Conservation (phyloP, 2,329 filamentous ascomycete genomes). For the Trichoderma gracile region DNA sequence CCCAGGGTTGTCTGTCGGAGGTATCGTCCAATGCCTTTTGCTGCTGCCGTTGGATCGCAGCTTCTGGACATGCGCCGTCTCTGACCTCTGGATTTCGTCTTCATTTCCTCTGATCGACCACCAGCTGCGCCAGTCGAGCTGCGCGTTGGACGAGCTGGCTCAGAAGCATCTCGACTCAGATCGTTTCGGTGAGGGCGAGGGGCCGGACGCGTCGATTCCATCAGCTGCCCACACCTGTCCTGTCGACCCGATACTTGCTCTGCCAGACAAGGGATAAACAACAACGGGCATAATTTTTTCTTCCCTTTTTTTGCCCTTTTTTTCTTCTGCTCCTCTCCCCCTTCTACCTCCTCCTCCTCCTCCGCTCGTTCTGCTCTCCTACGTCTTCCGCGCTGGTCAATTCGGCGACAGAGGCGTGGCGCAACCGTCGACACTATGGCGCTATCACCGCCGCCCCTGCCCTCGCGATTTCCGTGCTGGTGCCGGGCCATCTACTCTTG, state of each 20-base stretch:
- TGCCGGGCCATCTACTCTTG: slow-evolving; percentile 89
- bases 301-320: neutral
- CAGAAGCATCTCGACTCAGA: neutral
- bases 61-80: slow-evolving; percentile 22
- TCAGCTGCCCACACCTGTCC: slow-evolving; percentile 22
- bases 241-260: slow-evolving; percentile 7
- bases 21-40: slow-evolving; percentile 12
- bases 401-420: slow-evolving; percentile 12
- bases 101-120: neutral
- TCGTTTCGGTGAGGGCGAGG: slow-evolving; percentile 11
- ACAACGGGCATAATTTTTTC: slow-evolving; percentile 15
- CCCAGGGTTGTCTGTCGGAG: slow-evolving; percentile 22
- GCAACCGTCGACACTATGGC: slow-evolving; percentile 46
- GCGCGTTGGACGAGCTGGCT: slow-evolving; percentile 11
- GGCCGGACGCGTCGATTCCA: slow-evolving; percentile 21
- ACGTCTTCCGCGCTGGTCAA: slow-evolving; percentile 6
- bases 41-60: slow-evolving; percentile 16
- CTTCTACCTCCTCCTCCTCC: neutral
- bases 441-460: slow-evolving; percentile 61
- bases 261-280: slow-evolving; percentile 23
- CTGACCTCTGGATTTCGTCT: slow-evolving; percentile 1
- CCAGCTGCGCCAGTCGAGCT: neutral
- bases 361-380: neutral
- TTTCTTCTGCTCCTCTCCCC: neutral
- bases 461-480: slow-evolving; percentile 85